Evolutionary conservation across 2,329 filamentous ascomycete genomes (phyloP).

Genomic region (Xylariales sp.): DNA sequence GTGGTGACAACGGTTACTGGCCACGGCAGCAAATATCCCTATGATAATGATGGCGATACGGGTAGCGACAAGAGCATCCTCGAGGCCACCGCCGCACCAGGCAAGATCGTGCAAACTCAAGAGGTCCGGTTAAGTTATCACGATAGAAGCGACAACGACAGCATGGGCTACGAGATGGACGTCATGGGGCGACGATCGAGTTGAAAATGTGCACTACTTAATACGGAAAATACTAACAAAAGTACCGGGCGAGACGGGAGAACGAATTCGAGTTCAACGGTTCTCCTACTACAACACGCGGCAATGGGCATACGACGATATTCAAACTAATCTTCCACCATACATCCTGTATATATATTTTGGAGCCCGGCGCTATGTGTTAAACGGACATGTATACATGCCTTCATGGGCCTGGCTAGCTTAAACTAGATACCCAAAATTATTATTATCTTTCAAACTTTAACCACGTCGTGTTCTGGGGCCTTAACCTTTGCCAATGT

Average conservation of each 20-base stretch:
- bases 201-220: constrained; percentile 1
- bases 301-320: not conserved
- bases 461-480: not conserved
- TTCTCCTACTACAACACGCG: not conserved
- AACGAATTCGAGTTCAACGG: not conserved
- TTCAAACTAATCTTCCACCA: constrained; percentile 11
- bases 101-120: constrained; percentile 42
- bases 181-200: constrained; percentile 24
- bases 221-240: constrained; percentile 5
- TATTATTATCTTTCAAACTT: not conserved
- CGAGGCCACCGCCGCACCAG: constrained; percentile 29
- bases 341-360: constrained; percentile 18
- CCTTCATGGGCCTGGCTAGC: not conserved
- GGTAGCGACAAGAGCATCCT: constrained; percentile 43
- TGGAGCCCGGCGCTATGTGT: constrained; percentile 14
- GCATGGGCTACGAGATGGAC: constrained; percentile 42
- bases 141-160: constrained; percentile 41
- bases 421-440: constrained; percentile 7
- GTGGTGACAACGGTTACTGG: constrained; percentile 39
- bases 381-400: constrained; percentile 2
- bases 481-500: not conserved
- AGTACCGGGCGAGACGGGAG: not conserved
- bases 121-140: constrained; percentile 42
- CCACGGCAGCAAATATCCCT: constrained; percentile 31
- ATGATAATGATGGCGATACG: constrained; percentile 34